Evolutionary conservation across 768 basidiomycete species (phyloP), one percentile per base, ranked within the genome.

Genomic region (Pleurotus sapidus): DNA sequence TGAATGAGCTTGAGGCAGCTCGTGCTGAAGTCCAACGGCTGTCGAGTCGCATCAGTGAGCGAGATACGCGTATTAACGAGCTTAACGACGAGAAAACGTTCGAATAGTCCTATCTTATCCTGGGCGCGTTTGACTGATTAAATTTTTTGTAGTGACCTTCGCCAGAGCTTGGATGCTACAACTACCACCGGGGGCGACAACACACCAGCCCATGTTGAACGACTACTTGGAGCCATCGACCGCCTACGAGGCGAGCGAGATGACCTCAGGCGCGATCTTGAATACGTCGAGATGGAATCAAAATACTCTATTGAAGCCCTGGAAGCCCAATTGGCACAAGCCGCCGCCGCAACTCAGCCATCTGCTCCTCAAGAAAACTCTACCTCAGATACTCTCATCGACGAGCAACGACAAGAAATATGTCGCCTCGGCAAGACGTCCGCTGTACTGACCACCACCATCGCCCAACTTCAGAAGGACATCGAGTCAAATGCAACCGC

Each of bases 221-320:
- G 79, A 39, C 74, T 91, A 20, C 73, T 91, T 49, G 68, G 68
- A 24, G 84, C 89, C 1, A 74, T 89, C 43, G 81, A 84, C n/a
- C 82, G 89, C 34, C 73, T 91, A 46, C 84, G 90, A 4, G 67
- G 68, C 3, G 88, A 92, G 62, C 78, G 89, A 4, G 86, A 91
- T 60, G 73, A 69, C 46, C 76, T 90, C 24, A 78, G 78, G 50
- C 78, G 84, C 5, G 79, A 87, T 55, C 69, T 92, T 12, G 78
- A 88, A 49, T 93, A 91, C 68, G 72, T 87, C 55, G 79, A 88
- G 60, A 74, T 77, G 2, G 90, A 93, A 70, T 82, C 83, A 23
- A 81, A 74, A 60, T 87, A 89, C 63, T 73, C 83, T 2, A 77
- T 84, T 14, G 80, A 89, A 58, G 79, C 84, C 0, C 68, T 87